Percentiles rank a stretch among this genome's conserved stretches.
Evolutionary conservation across 2,329 filamentous ascomycete species (phyloP).

Genomic region (Aspergillus fischeri): DNA sequence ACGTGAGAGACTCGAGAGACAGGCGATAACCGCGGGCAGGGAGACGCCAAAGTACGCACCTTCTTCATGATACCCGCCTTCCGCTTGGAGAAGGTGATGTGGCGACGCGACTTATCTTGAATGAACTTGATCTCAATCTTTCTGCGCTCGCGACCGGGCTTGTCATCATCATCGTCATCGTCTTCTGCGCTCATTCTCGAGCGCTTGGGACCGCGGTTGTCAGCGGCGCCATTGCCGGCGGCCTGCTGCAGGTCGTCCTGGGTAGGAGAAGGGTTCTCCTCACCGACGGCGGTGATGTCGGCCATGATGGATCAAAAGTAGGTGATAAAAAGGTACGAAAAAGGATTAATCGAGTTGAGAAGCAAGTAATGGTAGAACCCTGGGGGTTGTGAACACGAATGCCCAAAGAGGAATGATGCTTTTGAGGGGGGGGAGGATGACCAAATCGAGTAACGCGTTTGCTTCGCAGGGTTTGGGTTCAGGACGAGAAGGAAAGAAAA

Average conservation of each 20-base stretch:
- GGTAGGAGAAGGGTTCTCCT: constrained; percentile 68
- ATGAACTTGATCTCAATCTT: constrained; percentile 99
- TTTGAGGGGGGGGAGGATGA: constrained; percentile 36
- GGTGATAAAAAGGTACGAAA: constrained; percentile 9
- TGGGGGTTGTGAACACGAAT: constrained; percentile 22
- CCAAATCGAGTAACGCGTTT: constrained; percentile 48
- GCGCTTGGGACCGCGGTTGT: constrained; percentile 84
- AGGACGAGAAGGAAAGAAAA: constrained; percentile 30
- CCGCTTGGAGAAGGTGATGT: constrained; percentile 99
- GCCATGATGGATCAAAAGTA: constrained; percentile 53
- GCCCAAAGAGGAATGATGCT: constrained; percentile 45
- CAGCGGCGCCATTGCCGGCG: constrained; percentile 66
- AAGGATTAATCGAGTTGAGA: constrained; percentile 5
- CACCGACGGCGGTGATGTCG: constrained; percentile 75
- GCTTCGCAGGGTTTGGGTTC: constrained; percentile 41
- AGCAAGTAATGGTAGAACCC: constrained; percentile 12
- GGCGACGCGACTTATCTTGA: constrained; percentile 97
- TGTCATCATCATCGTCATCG: constrained; percentile 96
- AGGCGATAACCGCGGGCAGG: constrained; percentile 4
- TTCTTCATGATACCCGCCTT: constrained; percentile 99
- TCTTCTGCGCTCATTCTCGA: constrained; percentile 79
- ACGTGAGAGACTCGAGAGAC: constrained; percentile 6
- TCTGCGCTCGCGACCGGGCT: constrained; percentile 92
- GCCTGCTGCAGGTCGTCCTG: constrained; percentile 63
- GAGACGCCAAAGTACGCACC: constrained; percentile 54